Conservation (phyloP, 805 yeast species). For the Ogataea salicorniae region DNA sequence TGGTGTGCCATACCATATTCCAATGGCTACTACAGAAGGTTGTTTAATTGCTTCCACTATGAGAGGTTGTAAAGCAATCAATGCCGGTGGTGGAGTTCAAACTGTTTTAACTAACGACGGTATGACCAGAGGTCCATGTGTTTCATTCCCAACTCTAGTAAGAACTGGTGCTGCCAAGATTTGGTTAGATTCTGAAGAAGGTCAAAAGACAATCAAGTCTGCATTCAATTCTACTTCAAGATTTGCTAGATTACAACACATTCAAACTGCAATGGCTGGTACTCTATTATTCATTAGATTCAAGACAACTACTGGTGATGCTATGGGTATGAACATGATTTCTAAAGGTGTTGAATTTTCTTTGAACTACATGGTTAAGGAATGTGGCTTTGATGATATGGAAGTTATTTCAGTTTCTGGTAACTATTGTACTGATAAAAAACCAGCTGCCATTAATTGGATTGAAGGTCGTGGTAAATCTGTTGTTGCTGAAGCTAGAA, state of each 20-base stretch:
- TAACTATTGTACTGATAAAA: slow-evolving; percentile 95
- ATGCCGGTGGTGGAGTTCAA: slow-evolving; percentile 92
- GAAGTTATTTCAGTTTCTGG: slow-evolving; percentile 88
- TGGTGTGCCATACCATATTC: slow-evolving; percentile 82
- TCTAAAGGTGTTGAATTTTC: slow-evolving; percentile 95
- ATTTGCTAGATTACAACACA: slow-evolving; percentile 88
- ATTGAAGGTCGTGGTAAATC: slow-evolving; percentile 98
- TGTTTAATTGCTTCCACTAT: slow-evolving; percentile 96
- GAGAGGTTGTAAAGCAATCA: slow-evolving; percentile 98
- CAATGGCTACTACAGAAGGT: slow-evolving; percentile 99
- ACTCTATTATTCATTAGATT: slow-evolving; percentile 82
- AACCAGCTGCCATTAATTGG: slow-evolving; percentile 98
- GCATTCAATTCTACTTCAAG: slow-evolving; percentile 96
- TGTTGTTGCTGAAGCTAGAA: slow-evolving; percentile 91
- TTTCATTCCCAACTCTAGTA: slow-evolving; percentile 70
- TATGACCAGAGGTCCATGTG: slow-evolving; percentile 99
- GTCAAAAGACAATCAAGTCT: slow-evolving; percentile 71
- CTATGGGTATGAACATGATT: slow-evolving; percentile 99
- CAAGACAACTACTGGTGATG: slow-evolving; percentile 99
- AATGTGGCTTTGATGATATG: slow-evolving; percentile 94
- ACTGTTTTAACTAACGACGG: slow-evolving; percentile 94
- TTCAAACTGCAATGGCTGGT: slow-evolving; percentile 94
- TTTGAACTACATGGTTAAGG: slow-evolving; percentile 76
- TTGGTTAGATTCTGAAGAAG: slow-evolving; percentile 96
- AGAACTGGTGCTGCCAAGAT: slow-evolving; percentile 93